Percentiles rank a stretch among this genome's conserved stretches.
Conservation (phyloP, 2,329 filamentous ascomycete genomes). For the Sporothrix protearum region DNA sequence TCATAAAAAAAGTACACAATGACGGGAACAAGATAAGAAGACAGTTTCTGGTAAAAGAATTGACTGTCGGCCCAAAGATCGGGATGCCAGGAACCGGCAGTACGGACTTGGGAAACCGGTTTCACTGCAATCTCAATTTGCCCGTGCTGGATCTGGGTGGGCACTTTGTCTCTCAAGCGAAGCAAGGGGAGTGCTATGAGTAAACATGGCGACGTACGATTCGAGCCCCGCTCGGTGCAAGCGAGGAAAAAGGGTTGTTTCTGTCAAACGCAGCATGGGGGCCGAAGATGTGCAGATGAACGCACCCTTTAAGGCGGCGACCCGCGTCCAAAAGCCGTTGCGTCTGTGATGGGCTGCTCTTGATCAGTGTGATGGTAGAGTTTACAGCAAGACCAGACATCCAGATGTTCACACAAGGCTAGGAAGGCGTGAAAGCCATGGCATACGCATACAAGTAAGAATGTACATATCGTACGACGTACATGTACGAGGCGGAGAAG, state of each 20-base stretch:
- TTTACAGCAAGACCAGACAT: neutral
- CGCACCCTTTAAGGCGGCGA: neutral
- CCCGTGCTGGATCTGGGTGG: neutral
- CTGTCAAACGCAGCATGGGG: neutral
- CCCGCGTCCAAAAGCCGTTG: neutral
- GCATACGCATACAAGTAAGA: neutral
- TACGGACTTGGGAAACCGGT: neutral
- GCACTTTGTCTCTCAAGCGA: neutral
- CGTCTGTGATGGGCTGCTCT: neutral
- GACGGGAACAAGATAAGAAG: neutral
- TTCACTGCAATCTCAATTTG: neutral
- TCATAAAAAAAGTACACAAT: neutral
- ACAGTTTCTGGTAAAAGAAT: neutral
- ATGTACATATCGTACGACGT: conserved; percentile 3
- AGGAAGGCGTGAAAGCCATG: neutral
- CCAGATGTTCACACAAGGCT: neutral
- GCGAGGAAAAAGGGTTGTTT: neutral
- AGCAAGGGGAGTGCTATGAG: too few relatives aligned
- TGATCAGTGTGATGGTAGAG: neutral
- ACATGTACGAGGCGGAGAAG: neutral
- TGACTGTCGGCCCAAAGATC: neutral
- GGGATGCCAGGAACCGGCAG: neutral
- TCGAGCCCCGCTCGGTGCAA: neutral
- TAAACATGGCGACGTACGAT: neutral
- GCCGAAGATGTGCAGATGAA: neutral